Conservation (phyloP, 257 asterid species). For the Vinca minor region DNA sequence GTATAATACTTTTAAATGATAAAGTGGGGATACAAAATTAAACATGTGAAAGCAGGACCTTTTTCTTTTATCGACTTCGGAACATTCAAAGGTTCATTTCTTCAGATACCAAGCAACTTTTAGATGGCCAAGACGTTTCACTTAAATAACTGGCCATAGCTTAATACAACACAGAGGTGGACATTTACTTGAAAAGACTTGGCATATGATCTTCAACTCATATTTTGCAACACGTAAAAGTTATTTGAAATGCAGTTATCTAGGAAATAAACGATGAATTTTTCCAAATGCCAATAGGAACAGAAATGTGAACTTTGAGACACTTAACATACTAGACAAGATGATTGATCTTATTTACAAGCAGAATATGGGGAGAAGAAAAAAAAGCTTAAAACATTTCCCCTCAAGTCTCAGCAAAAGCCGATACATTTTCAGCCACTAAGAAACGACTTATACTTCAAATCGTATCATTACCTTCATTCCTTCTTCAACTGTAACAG, state of each 20-base stretch:
- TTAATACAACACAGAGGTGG: not conserved
- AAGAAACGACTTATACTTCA: not conserved
- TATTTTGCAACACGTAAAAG: not conserved
- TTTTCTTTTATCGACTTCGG: not conserved
- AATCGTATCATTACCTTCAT: conserved; percentile 61
- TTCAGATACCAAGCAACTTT: conserved; percentile 1
- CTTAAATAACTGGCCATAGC: no score
- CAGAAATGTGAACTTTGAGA: not conserved
- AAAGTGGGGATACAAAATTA: not conserved
- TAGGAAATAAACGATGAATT: not conserved
- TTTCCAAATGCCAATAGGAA: not conserved
- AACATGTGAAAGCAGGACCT: not conserved
- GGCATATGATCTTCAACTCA: not conserved
- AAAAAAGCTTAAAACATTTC: not conserved
- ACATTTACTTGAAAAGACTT: not conserved
- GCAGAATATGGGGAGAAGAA: not conserved
- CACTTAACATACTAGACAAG: not conserved
- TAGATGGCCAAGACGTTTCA: not conserved
- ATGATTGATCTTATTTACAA: not conserved
- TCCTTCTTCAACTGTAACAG: conserved; percentile 81
- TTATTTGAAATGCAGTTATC: not conserved
- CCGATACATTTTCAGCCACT: not conserved
- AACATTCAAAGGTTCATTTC: not conserved
- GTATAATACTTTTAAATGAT: not conserved
- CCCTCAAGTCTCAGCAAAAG: not conserved